Evolutionary conservation across 2,329 filamentous ascomycete species (phyloP).

Genomic region (Apiospora sp.): DNA sequence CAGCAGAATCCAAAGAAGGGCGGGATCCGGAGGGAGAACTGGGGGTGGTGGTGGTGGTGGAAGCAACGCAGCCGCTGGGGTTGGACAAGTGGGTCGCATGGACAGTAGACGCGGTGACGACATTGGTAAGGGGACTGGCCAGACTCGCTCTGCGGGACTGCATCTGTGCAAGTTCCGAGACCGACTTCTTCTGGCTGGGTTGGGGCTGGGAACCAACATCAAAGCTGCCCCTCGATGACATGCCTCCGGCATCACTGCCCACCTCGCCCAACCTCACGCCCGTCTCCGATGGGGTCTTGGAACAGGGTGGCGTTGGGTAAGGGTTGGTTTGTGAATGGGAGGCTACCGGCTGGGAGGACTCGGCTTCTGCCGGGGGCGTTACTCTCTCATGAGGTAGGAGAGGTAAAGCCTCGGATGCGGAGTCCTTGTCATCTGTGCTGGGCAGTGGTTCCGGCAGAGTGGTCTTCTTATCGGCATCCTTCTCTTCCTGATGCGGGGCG

Average conservation of each 20-base stretch:
- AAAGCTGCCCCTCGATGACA: conserved; percentile 30
- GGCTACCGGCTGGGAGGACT: conserved; percentile 39
- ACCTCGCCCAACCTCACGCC: conserved; percentile 51
- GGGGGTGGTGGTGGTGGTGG: conserved; percentile 56
- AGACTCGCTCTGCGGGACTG: conserved; percentile 54
- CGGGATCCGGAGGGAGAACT: conserved; percentile 57
- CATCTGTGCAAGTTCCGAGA: conserved; percentile 52
- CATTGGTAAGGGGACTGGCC: conserved; percentile 67
- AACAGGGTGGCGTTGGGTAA: conserved; percentile 67
- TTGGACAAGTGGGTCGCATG: conserved; percentile 75
- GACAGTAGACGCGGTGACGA: conserved; percentile 69
- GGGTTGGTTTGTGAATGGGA: conserved; percentile 47
- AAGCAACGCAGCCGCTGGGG: conserved; percentile 62
- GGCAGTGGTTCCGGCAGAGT: conserved; percentile 33
- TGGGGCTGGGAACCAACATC: conserved; percentile 45
- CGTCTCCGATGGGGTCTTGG: conserved; percentile 54
- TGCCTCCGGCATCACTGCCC: conserved; percentile 48
- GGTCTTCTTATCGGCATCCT: conserved; percentile 34
- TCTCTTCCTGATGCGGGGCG: conserved; percentile 45
- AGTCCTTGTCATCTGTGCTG: conserved; percentile 36
- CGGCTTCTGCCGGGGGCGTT: conserved; percentile 42
- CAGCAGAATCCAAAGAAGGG: conserved; percentile 46
- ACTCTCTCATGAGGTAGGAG: conserved; percentile 50
- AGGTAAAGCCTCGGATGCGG: conserved; percentile 40
- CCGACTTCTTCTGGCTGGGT: conserved; percentile 52